phyloP scores from a whole-genome alignment of 352 stramenopile genomes.

The Pilasporangium apinafurcum region DNA sequence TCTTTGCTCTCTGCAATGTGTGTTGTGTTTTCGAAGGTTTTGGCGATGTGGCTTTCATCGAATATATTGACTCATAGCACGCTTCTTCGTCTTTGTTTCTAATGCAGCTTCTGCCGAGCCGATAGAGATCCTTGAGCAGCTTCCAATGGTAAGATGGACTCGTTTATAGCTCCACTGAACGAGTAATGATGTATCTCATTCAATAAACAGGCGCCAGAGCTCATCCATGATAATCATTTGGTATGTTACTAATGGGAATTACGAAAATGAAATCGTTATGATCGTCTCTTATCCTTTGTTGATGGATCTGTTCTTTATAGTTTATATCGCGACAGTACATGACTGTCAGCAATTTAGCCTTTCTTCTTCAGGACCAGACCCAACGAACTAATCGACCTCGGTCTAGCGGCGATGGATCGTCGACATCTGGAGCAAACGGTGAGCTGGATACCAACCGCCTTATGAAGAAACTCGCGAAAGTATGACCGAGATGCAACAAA shows the following conservation, averaged over 20 bases:
- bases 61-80: conserved; percentile 1
- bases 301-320: neutral
- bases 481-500: neutral
- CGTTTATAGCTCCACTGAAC: neutral
- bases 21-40: neutral
- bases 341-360: conserved; percentile 1
- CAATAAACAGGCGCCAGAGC: conserved; percentile 1
- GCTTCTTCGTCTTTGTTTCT: neutral
- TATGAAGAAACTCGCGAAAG: conserved; percentile 19
- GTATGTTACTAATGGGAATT: conserved; percentile 3
- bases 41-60: no score
- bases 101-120: conserved; percentile 10
- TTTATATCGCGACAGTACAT: neutral
- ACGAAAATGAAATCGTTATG: neutral
- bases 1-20: conserved; percentile 19
- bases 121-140: conserved; percentile 18
- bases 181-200: neutral
- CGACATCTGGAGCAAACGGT: no score
- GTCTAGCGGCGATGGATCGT: neutral
- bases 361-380: neutral
- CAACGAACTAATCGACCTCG: neutral
- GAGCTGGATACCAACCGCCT: conserved; percentile 1
- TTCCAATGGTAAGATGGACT: conserved; percentile 15
- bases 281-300: neutral
- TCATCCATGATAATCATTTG: conserved; percentile 6